phyloP scores from a whole-genome alignment of 768 basidiomycete species.

The Tricholoma bakamatsutake region DNA sequence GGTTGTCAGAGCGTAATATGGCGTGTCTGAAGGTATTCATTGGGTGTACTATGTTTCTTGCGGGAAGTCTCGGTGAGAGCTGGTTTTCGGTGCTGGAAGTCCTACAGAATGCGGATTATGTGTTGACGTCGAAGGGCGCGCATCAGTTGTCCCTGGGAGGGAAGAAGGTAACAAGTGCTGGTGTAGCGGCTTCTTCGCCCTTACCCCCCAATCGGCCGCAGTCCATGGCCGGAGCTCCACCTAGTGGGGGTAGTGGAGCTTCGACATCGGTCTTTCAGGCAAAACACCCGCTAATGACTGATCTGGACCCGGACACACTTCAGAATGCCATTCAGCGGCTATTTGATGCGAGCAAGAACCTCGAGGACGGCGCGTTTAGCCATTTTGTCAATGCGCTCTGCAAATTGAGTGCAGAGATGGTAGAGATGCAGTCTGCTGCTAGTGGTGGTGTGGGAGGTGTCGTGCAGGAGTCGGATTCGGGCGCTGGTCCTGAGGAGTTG shows the following conservation, averaged over 20 bases:
- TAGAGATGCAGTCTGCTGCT: slow-evolving; percentile 65
- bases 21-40: slow-evolving; percentile 85
- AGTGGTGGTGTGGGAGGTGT: slow-evolving; percentile 22
- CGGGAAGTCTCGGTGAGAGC: slow-evolving; percentile 79
- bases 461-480: slow-evolving; percentile 25
- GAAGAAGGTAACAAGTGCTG: slow-evolving; percentile 27
- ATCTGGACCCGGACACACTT: slow-evolving; percentile 72
- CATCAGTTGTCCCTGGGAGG: slow-evolving; percentile 24
- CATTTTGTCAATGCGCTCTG: slow-evolving; percentile 76
- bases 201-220: not conserved
- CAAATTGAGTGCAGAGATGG: slow-evolving; percentile 87
- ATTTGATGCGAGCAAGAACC: slow-evolving; percentile 79
- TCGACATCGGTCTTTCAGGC: slow-evolving; percentile 20
- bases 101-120: slow-evolving; percentile 92
- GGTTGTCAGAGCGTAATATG: slow-evolving; percentile 84
- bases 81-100: slow-evolving; percentile 92
- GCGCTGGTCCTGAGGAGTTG: slow-evolving; percentile 32
- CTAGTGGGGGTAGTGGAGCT: slow-evolving; percentile 25
- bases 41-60: slow-evolving; percentile 70
- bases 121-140: slow-evolving; percentile 61
- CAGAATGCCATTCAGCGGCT: slow-evolving; percentile 71
- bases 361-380: slow-evolving; percentile 79
- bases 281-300: slow-evolving; percentile 60
- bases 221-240: slow-evolving; percentile 25
- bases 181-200: slow-evolving; percentile 11